Evolutionary conservation across 192 early-diverging fungal species (phyloP), one percentile per base, ranked within the genome.

Genomic region (Phycomyces blakesleeanus): DNA sequence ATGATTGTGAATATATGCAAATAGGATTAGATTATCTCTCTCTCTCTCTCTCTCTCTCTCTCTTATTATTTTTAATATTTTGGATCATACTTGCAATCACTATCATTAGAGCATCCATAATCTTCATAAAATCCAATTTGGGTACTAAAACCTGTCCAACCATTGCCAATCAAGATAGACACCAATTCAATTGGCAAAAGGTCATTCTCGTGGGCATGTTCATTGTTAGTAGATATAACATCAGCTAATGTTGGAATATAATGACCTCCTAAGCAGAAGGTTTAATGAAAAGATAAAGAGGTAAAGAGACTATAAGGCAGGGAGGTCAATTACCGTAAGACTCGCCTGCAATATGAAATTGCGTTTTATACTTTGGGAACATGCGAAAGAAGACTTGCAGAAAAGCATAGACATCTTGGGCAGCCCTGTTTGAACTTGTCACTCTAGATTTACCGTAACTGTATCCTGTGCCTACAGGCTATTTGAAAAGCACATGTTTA

Each of bases 391-490:
- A 93, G 25, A 98, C 79, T 76, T 93, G 94, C 41, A 99, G 78
- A 67, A 99, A 95, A 52, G 85, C 90, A 70, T 96, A 94, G 15
- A 94, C 89, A 70, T 95, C 93, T 49, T 83, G 80, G 56, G 92
- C 94, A 0, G 95, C 91, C 18, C 85, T 82, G 14, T 83, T 74
- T 16, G 89, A 89, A 69, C 83, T 88, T 58, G 74, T 78, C 25
- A 92, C 91, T n/a, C 67, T 67, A 18, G 83, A 76, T 51, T 78
- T 79, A 44, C 92, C 88, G 65, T 97, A 91, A 53, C 86, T 89
- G 81, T 89, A 99, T 1, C 97, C 97, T 55, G 93, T 92, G 59
- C 94, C 92, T 27, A 90, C 83, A 16, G 93, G 94, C 83, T 86
- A 42, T 22, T 11, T 11, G 42, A 29, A 29, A 49, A 60, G 9